Evolutionary conservation across 208 protist species (phyloP).

Genomic region (Trypanosoma cruzi): DNA sequence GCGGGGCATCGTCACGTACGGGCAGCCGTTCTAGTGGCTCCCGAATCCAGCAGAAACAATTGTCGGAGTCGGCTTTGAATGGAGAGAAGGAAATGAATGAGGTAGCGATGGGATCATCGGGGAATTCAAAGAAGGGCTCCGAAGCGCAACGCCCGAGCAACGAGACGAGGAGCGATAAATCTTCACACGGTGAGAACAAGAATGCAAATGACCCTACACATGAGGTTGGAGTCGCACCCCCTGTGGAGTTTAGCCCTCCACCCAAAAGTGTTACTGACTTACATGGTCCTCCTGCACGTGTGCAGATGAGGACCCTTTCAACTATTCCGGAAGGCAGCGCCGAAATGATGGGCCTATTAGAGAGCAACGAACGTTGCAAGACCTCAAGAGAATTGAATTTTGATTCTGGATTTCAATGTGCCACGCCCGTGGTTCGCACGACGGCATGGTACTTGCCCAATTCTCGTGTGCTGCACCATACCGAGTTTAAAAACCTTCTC

Average conservation of each 20-base stretch:
- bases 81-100: background rate
- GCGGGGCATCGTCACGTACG: background rate
- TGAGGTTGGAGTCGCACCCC: background rate
- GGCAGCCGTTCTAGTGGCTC: background rate
- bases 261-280: background rate
- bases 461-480: constrained; percentile 29
- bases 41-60: background rate
- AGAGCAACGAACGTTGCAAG: background rate
- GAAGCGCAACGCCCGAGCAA: background rate
- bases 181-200: background rate
- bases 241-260: background rate
- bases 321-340: background rate
- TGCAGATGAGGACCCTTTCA: background rate
- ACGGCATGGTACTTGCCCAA: constrained; percentile 33
- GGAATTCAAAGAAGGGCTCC: background rate
- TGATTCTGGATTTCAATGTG: background rate
- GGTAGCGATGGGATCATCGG: background rate
- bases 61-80: background rate
- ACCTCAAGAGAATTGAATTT: background rate
- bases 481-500: constrained; percentile 73
- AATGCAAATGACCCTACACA: background rate
- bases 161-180: background rate
- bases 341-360: background rate
- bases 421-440: background rate
- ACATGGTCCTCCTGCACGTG: background rate